Evolutionary conservation across 176 grass and related monocot genomes (phyloP).

Genomic region (Pharus latifolius): DNA sequence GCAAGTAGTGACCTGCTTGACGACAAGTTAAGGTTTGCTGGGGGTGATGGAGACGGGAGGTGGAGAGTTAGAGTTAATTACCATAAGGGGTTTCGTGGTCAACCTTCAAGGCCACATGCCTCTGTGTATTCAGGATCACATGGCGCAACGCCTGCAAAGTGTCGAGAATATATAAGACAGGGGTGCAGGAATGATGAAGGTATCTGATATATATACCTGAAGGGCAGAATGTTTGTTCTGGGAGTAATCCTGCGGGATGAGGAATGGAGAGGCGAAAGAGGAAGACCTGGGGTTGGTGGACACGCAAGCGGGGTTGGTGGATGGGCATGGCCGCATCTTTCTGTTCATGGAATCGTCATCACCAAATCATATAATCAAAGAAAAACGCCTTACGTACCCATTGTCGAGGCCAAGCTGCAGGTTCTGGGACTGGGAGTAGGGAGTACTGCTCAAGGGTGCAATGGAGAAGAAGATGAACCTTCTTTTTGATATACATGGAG

Average conservation of each 20-base stretch:
- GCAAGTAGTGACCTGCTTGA: conserved; percentile 60
- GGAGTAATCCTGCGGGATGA: conserved; percentile 52
- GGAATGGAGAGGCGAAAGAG: conserved; percentile 66
- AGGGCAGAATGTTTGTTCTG: conserved; percentile 21
- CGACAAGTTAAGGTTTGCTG: not conserved
- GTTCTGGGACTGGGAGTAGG: conserved; percentile 57
- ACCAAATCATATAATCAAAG: no score
- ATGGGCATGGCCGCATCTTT: conserved; percentile 84
- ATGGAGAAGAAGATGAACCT: conserved; percentile 28
- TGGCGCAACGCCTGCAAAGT: conserved; percentile 45
- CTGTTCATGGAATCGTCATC: conserved; percentile 5
- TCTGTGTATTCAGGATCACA: conserved; percentile 67
- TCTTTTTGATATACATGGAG: no score
- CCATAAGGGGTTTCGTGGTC: conserved; percentile 59
- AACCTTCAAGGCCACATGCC: conserved; percentile 41
- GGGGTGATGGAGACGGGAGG: not conserved
- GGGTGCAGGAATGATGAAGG: no score
- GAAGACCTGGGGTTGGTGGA: conserved; percentile 67
- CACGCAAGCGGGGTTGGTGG: conserved; percentile 70
- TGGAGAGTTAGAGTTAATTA: conserved; percentile 2
- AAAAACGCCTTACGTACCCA: conserved; percentile 26
- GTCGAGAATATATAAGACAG: no score
- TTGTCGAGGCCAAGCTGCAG: conserved; percentile 73
- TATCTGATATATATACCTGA: no score
- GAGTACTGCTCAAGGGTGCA: conserved; percentile 41